Percentiles rank a stretch among this genome's conserved stretches.
Evolutionary conservation across 2,329 filamentous ascomycete genomes (phyloP).

Genomic region (Ceratocystis albifundus): DNA sequence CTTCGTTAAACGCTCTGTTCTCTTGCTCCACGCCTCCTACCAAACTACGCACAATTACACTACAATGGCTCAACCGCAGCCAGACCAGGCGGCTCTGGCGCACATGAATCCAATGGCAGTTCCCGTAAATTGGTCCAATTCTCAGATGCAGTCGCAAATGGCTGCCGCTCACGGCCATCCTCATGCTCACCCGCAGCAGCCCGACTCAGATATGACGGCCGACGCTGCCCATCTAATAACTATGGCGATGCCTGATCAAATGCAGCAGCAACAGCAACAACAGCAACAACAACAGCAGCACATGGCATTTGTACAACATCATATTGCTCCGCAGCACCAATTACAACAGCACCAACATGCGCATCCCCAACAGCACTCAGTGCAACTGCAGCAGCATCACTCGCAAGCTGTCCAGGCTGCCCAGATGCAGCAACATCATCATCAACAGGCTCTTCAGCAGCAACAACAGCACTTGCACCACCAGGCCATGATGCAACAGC

Average conservation of each 20-base stretch:
- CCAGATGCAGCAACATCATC: slow-evolving; percentile 18
- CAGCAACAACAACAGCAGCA: slow-evolving; percentile 12
- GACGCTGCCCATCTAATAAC: slow-evolving; percentile 19
- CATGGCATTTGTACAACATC: slow-evolving; percentile 18
- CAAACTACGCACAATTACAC: neutral
- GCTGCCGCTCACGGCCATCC: slow-evolving; percentile 11
- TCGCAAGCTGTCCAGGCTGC: slow-evolving; percentile 12
- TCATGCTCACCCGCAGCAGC: slow-evolving; percentile 10
- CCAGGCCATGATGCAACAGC: slow-evolving; percentile 35
- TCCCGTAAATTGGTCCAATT: slow-evolving; percentile 16
- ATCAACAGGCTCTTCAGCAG: slow-evolving; percentile 15
- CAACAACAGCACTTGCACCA: slow-evolving; percentile 28
- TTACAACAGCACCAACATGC: slow-evolving; percentile 27
- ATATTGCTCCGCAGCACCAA: slow-evolving; percentile 20
- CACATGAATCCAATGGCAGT: slow-evolving; percentile 20
- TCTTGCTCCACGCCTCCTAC: neutral
- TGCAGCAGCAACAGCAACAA: slow-evolving; percentile 11
- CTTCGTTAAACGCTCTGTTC: neutral
- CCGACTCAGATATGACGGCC: slow-evolving; percentile 18
- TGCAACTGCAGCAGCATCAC: slow-evolving; percentile 14
- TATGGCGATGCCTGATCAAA: slow-evolving; percentile 20
- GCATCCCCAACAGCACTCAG: slow-evolving; percentile 16
- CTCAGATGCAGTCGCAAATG: slow-evolving; percentile 14
- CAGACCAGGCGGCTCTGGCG: slow-evolving; percentile 17
- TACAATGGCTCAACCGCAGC: slow-evolving; percentile 21